Evolutionary conservation across 106 monocot species (phyloP).

Genomic region (Dendrobium nobile): DNA sequence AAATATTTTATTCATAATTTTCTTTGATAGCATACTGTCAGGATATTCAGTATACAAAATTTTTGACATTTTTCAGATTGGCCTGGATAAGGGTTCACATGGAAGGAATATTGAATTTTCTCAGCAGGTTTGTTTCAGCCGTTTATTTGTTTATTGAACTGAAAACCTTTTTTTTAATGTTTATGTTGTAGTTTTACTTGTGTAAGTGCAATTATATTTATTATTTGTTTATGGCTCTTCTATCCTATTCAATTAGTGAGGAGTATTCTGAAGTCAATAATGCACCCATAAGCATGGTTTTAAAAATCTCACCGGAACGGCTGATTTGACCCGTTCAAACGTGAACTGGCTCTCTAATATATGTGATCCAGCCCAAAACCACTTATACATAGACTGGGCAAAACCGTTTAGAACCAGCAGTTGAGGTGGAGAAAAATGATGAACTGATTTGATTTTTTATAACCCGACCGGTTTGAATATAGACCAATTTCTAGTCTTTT

Average conservation of each 20-base stretch:
- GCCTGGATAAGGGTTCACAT: constrained; percentile 89
- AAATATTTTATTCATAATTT: not conserved
- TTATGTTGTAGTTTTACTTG: not conserved
- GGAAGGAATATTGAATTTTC: constrained; percentile 68
- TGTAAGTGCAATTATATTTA: not conserved
- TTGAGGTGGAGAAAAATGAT: no score
- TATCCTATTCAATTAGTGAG: not conserved
- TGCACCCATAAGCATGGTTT: no score
- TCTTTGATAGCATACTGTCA: not conserved
- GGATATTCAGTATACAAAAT: not conserved
- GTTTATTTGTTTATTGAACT: not conserved
- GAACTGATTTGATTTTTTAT: no score
- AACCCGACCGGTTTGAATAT: no score
- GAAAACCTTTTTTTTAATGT: not conserved
- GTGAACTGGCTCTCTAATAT: no score
- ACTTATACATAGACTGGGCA: no score
- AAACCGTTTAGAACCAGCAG: no score
- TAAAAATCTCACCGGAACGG: no score
- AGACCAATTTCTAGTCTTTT: no score
- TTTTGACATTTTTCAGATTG: constrained; percentile 47
- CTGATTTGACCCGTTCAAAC: no score
- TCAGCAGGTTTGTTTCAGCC: constrained; percentile 45
- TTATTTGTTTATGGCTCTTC: not conserved
- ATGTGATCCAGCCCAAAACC: no score
- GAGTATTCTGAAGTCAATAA: not conserved